Conservation (phyloP, 2,329 filamentous ascomycete genomes). For the Zalaria sp. region DNA sequence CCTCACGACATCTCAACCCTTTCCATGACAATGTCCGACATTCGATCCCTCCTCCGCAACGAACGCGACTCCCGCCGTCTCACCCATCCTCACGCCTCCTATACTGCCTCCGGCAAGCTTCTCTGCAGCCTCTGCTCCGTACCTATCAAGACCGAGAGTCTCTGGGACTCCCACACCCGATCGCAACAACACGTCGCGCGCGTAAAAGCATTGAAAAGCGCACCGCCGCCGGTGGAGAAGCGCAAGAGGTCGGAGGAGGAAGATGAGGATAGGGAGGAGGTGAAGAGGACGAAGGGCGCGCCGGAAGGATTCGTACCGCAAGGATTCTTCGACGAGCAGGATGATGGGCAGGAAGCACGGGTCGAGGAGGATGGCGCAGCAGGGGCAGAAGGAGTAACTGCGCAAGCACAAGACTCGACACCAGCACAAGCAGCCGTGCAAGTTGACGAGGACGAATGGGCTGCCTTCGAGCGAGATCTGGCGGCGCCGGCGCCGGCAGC, state of each 20-base stretch:
- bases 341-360: slow-evolving; percentile 25
- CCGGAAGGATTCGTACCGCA: slow-evolving; percentile 4
- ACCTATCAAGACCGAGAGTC: slow-evolving; percentile 47
- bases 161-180: slow-evolving; percentile 53
- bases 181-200: slow-evolving; percentile 31
- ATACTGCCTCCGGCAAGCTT: slow-evolving; percentile 54
- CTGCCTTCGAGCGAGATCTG: slow-evolving; percentile 75
- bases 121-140: slow-evolving; percentile 54
- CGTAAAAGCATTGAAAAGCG: slow-evolving; percentile 15
- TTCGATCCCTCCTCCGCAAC: slow-evolving; percentile 63
- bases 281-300: slow-evolving; percentile 4
- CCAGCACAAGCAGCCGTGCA: not conserved
- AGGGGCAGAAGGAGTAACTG: not conserved
- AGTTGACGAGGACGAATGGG: slow-evolving; percentile 69
- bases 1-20: too few relatives aligned
- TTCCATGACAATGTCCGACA: slow-evolving; percentile 51
- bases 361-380: slow-evolving; percentile 13
- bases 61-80: slow-evolving; percentile 63
- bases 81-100: slow-evolving; percentile 53
- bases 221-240: slow-evolving; percentile 30
- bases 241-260: slow-evolving; percentile 30
- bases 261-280: slow-evolving; percentile 8
- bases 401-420: not conserved
- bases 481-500: slow-evolving; percentile 23
- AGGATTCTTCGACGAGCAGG: slow-evolving; percentile 8